Conservation (phyloP, 2,329 filamentous ascomycete species). For the Chaetomium olivaceum region DNA sequence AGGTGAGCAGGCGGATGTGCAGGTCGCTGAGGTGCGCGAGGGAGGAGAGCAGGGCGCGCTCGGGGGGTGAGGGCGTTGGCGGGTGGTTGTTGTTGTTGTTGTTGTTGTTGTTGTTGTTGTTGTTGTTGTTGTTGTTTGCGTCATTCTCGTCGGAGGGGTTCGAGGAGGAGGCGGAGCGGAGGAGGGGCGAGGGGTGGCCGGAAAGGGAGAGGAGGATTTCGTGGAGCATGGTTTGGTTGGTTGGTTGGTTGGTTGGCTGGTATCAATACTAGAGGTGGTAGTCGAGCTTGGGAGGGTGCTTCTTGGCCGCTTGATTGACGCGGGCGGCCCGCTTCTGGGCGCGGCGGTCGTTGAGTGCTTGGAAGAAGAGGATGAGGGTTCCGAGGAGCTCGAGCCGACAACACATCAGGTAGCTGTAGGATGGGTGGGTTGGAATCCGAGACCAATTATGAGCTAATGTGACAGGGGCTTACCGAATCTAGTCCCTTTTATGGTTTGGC, state of each 20-base stretch:
- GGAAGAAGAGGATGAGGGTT: slow-evolving; percentile 49
- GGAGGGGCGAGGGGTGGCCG: slow-evolving; percentile 86
- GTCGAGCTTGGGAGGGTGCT: neutral
- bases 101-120: neutral
- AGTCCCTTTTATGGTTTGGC: neutral
- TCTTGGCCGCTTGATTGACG: slow-evolving; percentile 6
- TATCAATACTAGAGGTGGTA: neutral
- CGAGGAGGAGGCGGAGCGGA: slow-evolving; percentile 51
- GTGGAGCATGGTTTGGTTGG: slow-evolving; percentile 72
- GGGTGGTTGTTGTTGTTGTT: slow-evolving; percentile 41
- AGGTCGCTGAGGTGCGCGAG: slow-evolving; percentile 76
- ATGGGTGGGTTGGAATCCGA: neutral
- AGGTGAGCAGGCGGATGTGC: slow-evolving; percentile 69
- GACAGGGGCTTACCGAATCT: neutral
- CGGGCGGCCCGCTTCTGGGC: slow-evolving; percentile 29
- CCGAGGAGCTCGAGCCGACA: slow-evolving; percentile 56
- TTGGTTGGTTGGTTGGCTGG: slow-evolving; percentile 46
- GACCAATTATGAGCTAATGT: neutral
- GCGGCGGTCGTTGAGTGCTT: slow-evolving; percentile 42
- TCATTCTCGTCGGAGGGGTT: neutral
- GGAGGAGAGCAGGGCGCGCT: slow-evolving; percentile 76
- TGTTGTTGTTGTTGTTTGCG: slow-evolving; percentile 3
- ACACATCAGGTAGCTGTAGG: slow-evolving; percentile 43
- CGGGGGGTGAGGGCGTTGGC: slow-evolving; percentile 67
- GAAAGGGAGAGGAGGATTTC: slow-evolving; percentile 96